These are phyloP conservation scores for Metschnikowia santaceciliae DNA, from an alignment of 805 yeast genomes.

Conservation along the genomic window DNA sequence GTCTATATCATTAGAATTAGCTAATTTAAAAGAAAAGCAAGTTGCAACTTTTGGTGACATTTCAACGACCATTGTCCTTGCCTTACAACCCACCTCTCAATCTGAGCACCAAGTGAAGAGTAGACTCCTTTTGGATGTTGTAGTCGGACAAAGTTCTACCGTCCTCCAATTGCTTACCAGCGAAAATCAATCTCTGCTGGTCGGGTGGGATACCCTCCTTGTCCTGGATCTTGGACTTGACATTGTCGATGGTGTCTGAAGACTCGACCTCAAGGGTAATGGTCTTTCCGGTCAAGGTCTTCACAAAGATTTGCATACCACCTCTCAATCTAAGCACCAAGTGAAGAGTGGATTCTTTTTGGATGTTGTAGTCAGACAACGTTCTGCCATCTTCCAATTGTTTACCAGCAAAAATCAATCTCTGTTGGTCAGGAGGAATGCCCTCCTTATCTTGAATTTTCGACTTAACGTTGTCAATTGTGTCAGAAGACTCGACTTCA, in stretches of 20 bases:
- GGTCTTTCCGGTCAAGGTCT: constrained; percentile 41
- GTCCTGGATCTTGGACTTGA: too few relatives aligned
- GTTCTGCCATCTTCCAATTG: constrained; percentile 97
- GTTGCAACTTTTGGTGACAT: constrained; percentile 1
- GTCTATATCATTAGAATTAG: not conserved
- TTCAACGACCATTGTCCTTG: constrained; percentile 11
- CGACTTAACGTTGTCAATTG: too few relatives aligned
- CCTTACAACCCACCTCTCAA: constrained; percentile 84
- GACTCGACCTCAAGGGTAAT: too few relatives aligned
- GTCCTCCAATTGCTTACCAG: constrained; percentile 95
- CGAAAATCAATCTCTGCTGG: constrained; percentile 41
- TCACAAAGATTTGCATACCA: constrained; percentile 58
- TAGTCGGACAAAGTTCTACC: constrained; percentile 96
- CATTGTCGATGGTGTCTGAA: too few relatives aligned
- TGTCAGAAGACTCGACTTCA: too few relatives aligned
- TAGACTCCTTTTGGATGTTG: constrained; percentile 98
- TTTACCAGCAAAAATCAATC: constrained; percentile 75
- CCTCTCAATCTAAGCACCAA: constrained; percentile 52
- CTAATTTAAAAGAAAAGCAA: constrained; percentile 1
- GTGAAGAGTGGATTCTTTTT: constrained; percentile 94
- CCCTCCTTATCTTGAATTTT: too few relatives aligned
- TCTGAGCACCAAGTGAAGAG: constrained; percentile 92
- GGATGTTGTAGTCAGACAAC: constrained; percentile 95
- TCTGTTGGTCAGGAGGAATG: too few relatives aligned
- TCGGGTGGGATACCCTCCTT: too few relatives aligned